phyloP scores from a whole-genome alignment of 305 asterid genomes.

The Solanum hybrid region DNA sequence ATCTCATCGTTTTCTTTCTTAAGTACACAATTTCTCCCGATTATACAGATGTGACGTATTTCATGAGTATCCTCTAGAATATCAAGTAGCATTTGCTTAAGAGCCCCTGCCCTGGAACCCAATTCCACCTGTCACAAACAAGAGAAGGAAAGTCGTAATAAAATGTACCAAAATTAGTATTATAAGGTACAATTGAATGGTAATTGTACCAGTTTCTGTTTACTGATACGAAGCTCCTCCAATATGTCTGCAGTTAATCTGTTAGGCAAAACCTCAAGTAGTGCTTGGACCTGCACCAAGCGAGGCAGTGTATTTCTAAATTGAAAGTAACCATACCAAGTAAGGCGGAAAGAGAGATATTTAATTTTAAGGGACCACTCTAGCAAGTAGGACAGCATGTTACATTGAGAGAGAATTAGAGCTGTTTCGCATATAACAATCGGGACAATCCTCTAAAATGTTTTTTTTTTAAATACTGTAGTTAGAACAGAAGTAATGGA shows the following conservation, averaged over 20 bases:
- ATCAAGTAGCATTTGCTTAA: conserved; percentile 97
- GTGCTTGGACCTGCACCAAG: conserved; percentile 67
- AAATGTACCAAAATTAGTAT: neutral
- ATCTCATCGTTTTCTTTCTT: conserved; percentile 44
- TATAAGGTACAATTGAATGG: neutral
- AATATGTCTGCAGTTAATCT: conserved; percentile 80
- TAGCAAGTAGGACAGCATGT: neutral
- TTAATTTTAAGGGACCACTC: neutral
- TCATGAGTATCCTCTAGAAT: conserved; percentile 97
- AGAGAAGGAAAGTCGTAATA: neutral
- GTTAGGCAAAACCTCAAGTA: conserved; percentile 93
- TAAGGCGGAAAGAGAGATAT: neutral
- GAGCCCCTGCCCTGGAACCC: conserved; percentile 90
- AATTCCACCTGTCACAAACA: conserved; percentile 64
- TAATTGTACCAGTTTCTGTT: conserved; percentile 65
- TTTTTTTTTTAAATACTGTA: no score
- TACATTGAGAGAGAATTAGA: neutral
- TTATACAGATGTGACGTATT: conserved; percentile 87
- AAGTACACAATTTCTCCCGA: conserved; percentile 87
- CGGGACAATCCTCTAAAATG: neutral
- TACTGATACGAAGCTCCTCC: conserved; percentile 94
- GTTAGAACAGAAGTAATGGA: neutral
- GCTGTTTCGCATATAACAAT: neutral
- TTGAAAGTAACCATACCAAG: neutral
- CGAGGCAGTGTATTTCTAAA: neutral